Evolutionary conservation across 2,329 filamentous ascomycete genomes (phyloP), one percentile per base, ranked within the genome.

Genomic region (Xylariaceae sp.): DNA sequence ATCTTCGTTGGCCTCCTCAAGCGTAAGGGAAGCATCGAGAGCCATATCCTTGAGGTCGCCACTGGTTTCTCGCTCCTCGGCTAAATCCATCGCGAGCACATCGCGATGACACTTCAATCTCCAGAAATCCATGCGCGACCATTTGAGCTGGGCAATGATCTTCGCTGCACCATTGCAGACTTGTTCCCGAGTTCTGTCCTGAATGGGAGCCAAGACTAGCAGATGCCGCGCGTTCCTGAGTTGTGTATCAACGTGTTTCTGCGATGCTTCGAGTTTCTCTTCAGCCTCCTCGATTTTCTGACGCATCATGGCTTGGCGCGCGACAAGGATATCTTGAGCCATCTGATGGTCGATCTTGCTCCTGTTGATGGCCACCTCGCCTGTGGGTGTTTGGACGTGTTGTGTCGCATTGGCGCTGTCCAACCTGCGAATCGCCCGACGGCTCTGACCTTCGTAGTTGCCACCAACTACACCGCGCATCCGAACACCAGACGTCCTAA

Each of bases 111-210:
- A 97, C 70, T 86, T 93, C 68, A 93, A 83, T 56, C 87, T 89
- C 91, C 92, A 97, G 17, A 97, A 94, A 65, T 96, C 91, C 72
- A 95, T 88, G 62, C 93, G 83, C n/a, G 88, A 87, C 93, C 93
- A 97, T 72, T 94, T 96, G 61, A 99, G 77, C 71, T 93, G 92
- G 2, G 91, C 91, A 58, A 92, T 87, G 75, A 96, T 87, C 6
- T 88, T 86, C 4, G 88, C 90, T 17, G 94, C 93, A 15, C 91
- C 89, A 64, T 88, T 80, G n/a, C 97, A 81, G 57, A 97, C 82
- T 60, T 91, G 84, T 61, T 97, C 93, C 61, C 94, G 83, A 0
- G 91, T 92, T 74, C 92, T 92, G n/a, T 88, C 86, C 69, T 96
- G 89, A 51, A 99, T 91, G 0, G 94, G 94, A 0, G 93, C 90